phyloP scores from a whole-genome alignment of 2,329 filamentous ascomycete genomes.

The Beauveria asiatica region DNA sequence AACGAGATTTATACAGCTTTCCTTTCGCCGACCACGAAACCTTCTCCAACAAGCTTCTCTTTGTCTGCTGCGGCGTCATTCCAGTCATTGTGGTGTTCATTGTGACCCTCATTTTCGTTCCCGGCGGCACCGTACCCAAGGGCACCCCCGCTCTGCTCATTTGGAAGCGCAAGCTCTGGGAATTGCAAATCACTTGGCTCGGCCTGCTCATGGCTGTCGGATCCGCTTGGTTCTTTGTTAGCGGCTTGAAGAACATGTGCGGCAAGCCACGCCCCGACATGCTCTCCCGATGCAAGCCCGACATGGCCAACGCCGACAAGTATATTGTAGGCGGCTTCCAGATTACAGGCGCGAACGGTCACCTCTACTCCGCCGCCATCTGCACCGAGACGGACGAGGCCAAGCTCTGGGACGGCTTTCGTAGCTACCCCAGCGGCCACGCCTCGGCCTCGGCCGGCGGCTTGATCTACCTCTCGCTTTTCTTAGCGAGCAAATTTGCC shows the following conservation, averaged over 20 bases:
- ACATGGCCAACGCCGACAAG: conserved; percentile 51
- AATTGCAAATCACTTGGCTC: conserved; percentile 78
- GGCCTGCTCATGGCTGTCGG: conserved; percentile 68
- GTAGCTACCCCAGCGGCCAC: conserved; percentile 57
- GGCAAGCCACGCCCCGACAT: conserved; percentile 72
- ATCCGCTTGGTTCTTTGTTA: conserved; percentile 69
- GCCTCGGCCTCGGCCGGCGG: conserved; percentile 66
- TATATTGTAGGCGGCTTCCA: conserved; percentile 56
- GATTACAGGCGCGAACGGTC: conserved; percentile 45
- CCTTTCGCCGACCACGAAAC: conserved; percentile 64
- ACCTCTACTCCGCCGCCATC: conserved; percentile 67
- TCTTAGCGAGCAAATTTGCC: conserved; percentile 74
- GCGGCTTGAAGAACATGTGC: conserved; percentile 73
- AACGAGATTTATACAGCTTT: conserved; percentile 38
- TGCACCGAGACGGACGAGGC: conserved; percentile 57
- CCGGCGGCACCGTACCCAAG: conserved; percentile 57
- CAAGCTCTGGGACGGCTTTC: conserved; percentile 70
- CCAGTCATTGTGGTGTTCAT: conserved; percentile 62
- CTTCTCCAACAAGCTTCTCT: conserved; percentile 57
- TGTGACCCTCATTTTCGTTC: conserved; percentile 61
- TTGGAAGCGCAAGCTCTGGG: conserved; percentile 82
- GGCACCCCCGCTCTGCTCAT: conserved; percentile 56
- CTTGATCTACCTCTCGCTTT: conserved; percentile 77
- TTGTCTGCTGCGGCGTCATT: conserved; percentile 52
- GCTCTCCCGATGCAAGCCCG: conserved; percentile 69